Base-by-base conservation (phyloP, 106 monocot genomes). In the Agapanthus africanus region DNA sequence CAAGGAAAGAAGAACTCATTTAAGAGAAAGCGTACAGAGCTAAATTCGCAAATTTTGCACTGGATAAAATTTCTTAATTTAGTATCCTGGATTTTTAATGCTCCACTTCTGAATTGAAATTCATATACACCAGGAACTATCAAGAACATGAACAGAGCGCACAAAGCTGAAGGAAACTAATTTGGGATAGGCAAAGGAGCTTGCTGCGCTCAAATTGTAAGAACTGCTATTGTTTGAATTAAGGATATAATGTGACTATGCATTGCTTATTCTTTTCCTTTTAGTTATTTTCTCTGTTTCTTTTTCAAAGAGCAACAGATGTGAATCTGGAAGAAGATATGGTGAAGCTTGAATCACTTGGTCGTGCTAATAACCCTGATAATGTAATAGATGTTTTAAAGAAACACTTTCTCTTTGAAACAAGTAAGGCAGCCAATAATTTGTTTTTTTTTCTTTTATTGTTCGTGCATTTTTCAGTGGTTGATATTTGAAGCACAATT, bases 171-270 rank as follows among this genome's bases (percentile, higher is more conserved):
- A 83, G 70, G 80, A 89, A 62, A 91, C 82, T 77, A 78, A 68
- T 60, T 71, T 87, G 73, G 84, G 71, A 13, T 72, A 92, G 34
- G 97, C 87, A 7, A 97, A 97, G 75, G 92, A 97, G 69, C 84
- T 97, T 54, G 92, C 97, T 33, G 73, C 91, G n/a, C 52, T 97
- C 15, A 97, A 97, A 81, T 65, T 97, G 95, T 95, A 79, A 67
- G 76, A 19, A 22, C 41, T 36, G 18, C 27, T 57, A 15, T 15
- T 49, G n/a, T n/a, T n/a, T n/a, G n/a, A n/a, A n/a, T n/a, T 6
- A 63, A 49, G 14, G 25, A 67, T 36, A 42, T 59, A 35, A 52
- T 36, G 37, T 40, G 10, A 70, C 23, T 50, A n/a, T n/a, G 30
- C 40, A 65, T 22, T 15, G 37, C 31, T 42, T 4, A 23, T 34